Base-by-base conservation (phyloP, 2,329 filamentous ascomycete genomes). In the Ophiostoma triangulosporum region DNA sequence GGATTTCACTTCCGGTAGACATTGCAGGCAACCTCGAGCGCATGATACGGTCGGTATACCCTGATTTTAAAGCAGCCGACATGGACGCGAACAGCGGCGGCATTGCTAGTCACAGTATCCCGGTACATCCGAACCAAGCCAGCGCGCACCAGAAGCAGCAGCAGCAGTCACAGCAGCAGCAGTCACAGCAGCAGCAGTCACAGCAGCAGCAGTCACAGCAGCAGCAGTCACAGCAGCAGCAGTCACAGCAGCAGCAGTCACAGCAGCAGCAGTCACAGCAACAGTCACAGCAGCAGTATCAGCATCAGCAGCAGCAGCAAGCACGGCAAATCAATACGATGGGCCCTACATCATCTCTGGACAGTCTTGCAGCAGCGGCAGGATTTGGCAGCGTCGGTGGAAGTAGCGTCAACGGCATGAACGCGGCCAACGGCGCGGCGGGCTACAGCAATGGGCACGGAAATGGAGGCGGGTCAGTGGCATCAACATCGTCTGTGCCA, bases 21-120 rank as follows among this genome's bases (percentile, higher is more conserved):
- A 12, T 56, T n/a, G 29, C 52, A 4, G 32, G 48, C 20, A 58
- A 53, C 26, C 35, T 59, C 1, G 56, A 59, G 51, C 52, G 36
- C 8, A 58, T 59, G 53, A 36, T 59, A 7, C 53, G 54, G 31
- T 48, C 54, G 3, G 57, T 59, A 6, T 59, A 58, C 43, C 58
- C 58, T 12, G 57, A 59, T 11, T 59, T 59, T n/a, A 55, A 52
- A 3, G 46, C 55, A 3, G 51, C 46, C 17, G 22, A 53, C 17
- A 36, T 53, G 46, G 29, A 32, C 3, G 46, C 32, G 11, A 17
- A 20, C 22, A n/a, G n/a, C 38, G 32, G 20, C n/a, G 29, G 36
- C 33, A 43, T n/a, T 40, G 26, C 27, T 35, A 20, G 31, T 17
- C 53, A 45, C 17, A 32, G 33, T 6, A 49, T 48, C 15, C 49